Evolutionary conservation across 192 early-diverging fungal genomes (phyloP).

Genomic region (Paraglomus brasilianum): DNA sequence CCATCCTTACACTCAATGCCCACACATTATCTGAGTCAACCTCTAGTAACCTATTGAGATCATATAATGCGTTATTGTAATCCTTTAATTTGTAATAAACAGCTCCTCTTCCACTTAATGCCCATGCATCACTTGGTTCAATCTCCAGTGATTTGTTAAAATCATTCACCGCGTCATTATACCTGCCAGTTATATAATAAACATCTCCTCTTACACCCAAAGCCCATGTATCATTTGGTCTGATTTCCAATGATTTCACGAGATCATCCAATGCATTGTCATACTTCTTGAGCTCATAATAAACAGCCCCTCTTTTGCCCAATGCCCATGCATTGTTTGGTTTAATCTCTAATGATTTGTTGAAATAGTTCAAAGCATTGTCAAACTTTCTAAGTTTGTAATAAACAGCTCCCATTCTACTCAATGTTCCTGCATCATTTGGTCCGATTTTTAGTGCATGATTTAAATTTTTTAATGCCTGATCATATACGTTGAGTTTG

Average conservation of each 20-base stretch:
- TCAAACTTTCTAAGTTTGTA: too few relatives aligned
- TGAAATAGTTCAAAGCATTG: too few relatives aligned
- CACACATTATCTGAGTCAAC: conserved; percentile 4
- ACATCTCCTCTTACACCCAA: neutral
- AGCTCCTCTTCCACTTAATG: conserved; percentile 8
- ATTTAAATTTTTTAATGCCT: conserved; percentile 22
- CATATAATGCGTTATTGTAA: neutral
- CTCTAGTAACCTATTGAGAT: conserved; percentile 4
- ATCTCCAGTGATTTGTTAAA: neutral
- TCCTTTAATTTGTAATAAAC: neutral
- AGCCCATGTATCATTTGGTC: neutral
- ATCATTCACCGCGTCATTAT: neutral
- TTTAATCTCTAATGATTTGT: too few relatives aligned
- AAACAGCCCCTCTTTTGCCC: conserved; percentile 13
- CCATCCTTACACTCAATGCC: conserved; percentile 11
- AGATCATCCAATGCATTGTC: neutral
- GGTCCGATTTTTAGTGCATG: conserved; percentile 12
- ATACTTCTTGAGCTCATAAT: conserved; percentile 10
- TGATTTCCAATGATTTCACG: neutral
- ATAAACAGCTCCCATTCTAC: too few relatives aligned
- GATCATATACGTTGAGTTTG: neutral
- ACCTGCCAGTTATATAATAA: neutral
- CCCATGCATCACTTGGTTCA: neutral
- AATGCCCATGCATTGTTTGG: neutral
- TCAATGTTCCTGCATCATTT: neutral